Conservation (phyloP, 257 asterid species). For the Sherardia arvensis region DNA sequence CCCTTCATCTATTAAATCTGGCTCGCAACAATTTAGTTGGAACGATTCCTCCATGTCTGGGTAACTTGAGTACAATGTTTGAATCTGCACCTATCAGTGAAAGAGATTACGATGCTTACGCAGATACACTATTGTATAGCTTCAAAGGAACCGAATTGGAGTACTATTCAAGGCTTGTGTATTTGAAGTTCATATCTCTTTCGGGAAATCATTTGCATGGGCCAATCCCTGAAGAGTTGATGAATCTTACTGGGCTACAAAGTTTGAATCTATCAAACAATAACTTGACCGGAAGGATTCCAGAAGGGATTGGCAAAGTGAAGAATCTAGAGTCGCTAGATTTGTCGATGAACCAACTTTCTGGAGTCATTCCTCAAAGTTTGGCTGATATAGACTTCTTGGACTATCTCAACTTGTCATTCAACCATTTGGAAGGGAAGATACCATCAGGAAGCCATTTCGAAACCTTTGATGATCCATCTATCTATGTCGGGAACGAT, state of each 20-base stretch:
- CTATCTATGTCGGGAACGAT: slow-evolving; percentile 1
- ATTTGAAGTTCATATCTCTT: not conserved
- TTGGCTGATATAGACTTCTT: slow-evolving; percentile 13
- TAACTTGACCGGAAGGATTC: too few species aligned
- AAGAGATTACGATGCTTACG: not conserved
- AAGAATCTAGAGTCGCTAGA: too few species aligned
- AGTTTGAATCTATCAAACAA: slow-evolving; percentile 15
- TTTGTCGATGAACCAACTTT: too few species aligned
- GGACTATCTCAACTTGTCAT: slow-evolving; percentile 23
- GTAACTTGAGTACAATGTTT: slow-evolving; percentile 15
- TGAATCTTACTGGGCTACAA: not conserved
- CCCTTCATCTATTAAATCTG: slow-evolving; percentile 19
- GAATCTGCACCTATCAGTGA: not conserved
- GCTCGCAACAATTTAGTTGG: slow-evolving; percentile 19
- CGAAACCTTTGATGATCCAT: slow-evolving; percentile 4
- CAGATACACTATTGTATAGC: not conserved
- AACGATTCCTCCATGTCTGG: slow-evolving; percentile 15
- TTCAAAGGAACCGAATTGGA: slow-evolving; percentile 1
- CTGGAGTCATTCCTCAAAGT: too few species aligned
- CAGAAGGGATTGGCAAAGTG: too few species aligned
- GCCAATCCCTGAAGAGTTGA: slow-evolving; percentile 5
- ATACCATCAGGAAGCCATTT: too few species aligned
- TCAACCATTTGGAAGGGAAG: slow-evolving; percentile 16
- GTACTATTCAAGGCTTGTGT: not conserved
- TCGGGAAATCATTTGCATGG: slow-evolving; percentile 4